Evolutionary conservation across 2,329 filamentous ascomycete species (phyloP).

Genomic region (Fusarium zealandicum): DNA sequence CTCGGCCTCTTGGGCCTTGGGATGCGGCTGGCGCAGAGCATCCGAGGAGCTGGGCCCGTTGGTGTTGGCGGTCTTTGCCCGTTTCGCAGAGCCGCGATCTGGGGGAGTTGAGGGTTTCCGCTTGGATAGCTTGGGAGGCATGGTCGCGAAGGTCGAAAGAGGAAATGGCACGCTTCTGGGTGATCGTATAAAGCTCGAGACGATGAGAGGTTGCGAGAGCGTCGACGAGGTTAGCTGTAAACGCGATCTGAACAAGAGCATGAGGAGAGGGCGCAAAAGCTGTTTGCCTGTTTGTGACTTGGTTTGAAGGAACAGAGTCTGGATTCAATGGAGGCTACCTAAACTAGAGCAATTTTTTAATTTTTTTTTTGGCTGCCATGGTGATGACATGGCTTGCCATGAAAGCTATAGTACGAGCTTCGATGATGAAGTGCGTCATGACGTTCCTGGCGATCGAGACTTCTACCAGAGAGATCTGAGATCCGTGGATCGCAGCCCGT

Average conservation of each 20-base stretch:
- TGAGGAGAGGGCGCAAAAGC: not conserved
- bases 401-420: slow-evolving; percentile 18
- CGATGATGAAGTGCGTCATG: slow-evolving; percentile 46
- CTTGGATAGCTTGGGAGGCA: slow-evolving; percentile 42
- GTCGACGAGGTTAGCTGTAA: not conserved
- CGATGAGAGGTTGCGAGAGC: not conserved
- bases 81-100: slow-evolving; percentile 41
- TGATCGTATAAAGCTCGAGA: not conserved
- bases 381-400: slow-evolving; percentile 38
- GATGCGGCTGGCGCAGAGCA: slow-evolving; percentile 55
- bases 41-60: slow-evolving; percentile 35
- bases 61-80: slow-evolving; percentile 42
- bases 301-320: too few species aligned
- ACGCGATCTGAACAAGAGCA: slow-evolving; percentile 8
- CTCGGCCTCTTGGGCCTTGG: slow-evolving; percentile 55
- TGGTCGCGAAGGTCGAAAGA: slow-evolving; percentile 30
- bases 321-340: too few species aligned
- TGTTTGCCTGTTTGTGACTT: not conserved
- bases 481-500: slow-evolving; percentile 10
- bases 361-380: slow-evolving; percentile 18
- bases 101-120: slow-evolving; percentile 38
- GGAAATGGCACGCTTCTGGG: not conserved
- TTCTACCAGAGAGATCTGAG: slow-evolving; percentile 33
- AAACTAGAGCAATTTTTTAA: not conserved
- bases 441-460: slow-evolving; percentile 43